Base-by-base conservation (phyloP, 495 filamentous ascomycete species). In the Apodospora peruviana region DNA sequence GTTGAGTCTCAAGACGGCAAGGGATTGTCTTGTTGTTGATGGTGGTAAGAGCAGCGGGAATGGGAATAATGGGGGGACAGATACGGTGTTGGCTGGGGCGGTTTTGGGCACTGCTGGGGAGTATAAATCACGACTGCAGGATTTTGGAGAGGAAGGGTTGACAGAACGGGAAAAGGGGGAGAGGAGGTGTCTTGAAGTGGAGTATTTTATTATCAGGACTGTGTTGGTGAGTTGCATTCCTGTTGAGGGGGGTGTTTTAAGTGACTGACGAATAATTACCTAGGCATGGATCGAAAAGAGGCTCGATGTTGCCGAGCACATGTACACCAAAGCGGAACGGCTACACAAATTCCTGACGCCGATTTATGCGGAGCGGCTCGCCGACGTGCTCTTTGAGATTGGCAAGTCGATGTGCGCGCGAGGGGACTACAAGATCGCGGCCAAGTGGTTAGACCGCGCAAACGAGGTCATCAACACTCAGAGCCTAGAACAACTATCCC, bases 371-470 rank as follows among this genome's bases (percentile, higher is more conserved):
- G 87, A 90, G 58, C 72, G 66, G n/a, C 62, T 90, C n/a, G 78
- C 83, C 17, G 84, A 91, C 56, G 65, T 83, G 14, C 71, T 89
- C 12, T 87, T 83, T 45, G 82, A 84, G 51, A 85, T 93, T 55
- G 88, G 90, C 2, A 78, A 74, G 47, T 73, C 77, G 22, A 65
- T 86, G 22, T 67, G 79, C 1, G 57, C 59, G 3, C 74, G 75
- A 41, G 58, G 67, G n/a, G 68, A 83, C 51, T 78, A 72, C 56
- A 60, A 69, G 3, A 49, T 74, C 11, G 82, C 86, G 11, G 61
- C 75, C 5, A 81, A 78, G 59, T 95, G 90, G 91, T 64, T 95
- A n/a, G 76, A 84, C 45, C 74, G 84, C 49, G 80, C 88, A 3
- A 69, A 81, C 45, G 73, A 83, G 17, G 59, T 80, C 32, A 70